Evolutionary conservation across 768 basidiomycete species (phyloP).

Genomic region (Cantharellus anzutake): DNA sequence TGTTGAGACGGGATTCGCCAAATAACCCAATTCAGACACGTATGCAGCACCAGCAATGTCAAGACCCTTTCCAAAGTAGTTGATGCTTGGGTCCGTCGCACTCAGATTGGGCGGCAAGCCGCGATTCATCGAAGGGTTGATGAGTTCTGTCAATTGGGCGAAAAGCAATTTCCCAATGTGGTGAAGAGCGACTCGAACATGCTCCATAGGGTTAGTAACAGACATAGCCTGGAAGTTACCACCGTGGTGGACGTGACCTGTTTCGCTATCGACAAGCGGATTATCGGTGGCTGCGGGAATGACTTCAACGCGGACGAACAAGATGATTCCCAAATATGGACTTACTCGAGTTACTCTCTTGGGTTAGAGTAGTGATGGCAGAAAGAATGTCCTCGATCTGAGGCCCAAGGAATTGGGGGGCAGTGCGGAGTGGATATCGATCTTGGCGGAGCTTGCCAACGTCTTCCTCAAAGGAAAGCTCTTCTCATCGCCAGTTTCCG

Average conservation of each 20-base stretch:
- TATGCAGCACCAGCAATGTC: conserved; percentile 76
- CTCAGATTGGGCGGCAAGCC: conserved; percentile 67
- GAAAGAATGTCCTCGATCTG: conserved; percentile 62
- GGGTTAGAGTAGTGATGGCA: conserved; percentile 41
- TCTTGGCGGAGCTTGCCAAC: conserved; percentile 62
- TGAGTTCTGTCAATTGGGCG: conserved; percentile 47
- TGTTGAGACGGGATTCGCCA: conserved; percentile 70
- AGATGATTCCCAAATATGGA: conserved; percentile 5
- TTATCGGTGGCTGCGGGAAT: conserved; percentile 62
- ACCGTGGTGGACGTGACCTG: conserved; percentile 51
- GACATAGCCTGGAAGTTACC: conserved; percentile 86
- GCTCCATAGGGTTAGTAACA: conserved; percentile 76
- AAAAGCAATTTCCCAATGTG: conserved; percentile 56
- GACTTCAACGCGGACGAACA: not conserved
- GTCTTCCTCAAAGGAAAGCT: conserved; percentile 54
- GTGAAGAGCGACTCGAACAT: conserved; percentile 53
- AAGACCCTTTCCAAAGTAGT: conserved; percentile 71
- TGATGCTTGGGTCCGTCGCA: conserved; percentile 59
- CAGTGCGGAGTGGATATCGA: conserved; percentile 44
- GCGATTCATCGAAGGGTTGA: conserved; percentile 68
- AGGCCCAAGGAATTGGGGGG: conserved; percentile 74
- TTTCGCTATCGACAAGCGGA: conserved; percentile 55
- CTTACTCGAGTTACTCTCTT: conserved; percentile 71
- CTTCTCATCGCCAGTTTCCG: conserved; percentile 41
- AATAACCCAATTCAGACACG: conserved; percentile 58